Base-by-base conservation (phyloP, 2,329 filamentous ascomycete species). In the Arachnopeziza araneosa region DNA sequence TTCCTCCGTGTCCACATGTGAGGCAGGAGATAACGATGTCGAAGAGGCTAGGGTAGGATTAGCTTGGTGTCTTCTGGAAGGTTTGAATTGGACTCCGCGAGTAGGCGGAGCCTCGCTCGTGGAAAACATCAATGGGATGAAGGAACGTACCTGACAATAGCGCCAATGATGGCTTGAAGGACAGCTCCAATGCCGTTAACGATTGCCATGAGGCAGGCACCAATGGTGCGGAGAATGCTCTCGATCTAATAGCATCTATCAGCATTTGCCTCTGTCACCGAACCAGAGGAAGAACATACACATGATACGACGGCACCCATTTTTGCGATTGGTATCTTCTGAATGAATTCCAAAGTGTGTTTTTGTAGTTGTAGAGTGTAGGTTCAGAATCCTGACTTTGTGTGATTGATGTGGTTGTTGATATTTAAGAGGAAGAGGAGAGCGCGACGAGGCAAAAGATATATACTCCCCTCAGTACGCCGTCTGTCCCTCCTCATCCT, bases 141-240 rank as follows among this genome's bases (percentile, higher is more conserved):
- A 14, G 10, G 17, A 44, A 12, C 36, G 4, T 44, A 44, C 36
- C 36, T 44, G 36, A 44, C 69, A 50, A 72, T 70, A 52, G 66
- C 70, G 19, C 64, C 63, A 57, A 73, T 68, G 63, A 73, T 70
- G 9, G 66, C 68, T 62, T 69, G 64, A n/a, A 72, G 67, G 30
- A 71, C 63, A n/a, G 60, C 60, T 49, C 70, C 81, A 63, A 84
- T 82, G 55, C 77, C 80, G 65, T 82, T 81, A 63, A 84, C 77
- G 63, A 84, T 76, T 64, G 78, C 77, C 77, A 82, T 72, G 50
- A 73, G 64, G 50, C 68, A 68, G 24, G 66, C 59, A 36, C 71
- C 71, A 60, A 73, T 72, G 56, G 71, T 68, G 48, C 66, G 69
- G 67, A 70, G 72, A 50, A 72, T 52, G 57, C 64, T 62, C 30